Base-by-base conservation (phyloP, 495 filamentous ascomycete genomes). In the Penicillium egyptiacum region DNA sequence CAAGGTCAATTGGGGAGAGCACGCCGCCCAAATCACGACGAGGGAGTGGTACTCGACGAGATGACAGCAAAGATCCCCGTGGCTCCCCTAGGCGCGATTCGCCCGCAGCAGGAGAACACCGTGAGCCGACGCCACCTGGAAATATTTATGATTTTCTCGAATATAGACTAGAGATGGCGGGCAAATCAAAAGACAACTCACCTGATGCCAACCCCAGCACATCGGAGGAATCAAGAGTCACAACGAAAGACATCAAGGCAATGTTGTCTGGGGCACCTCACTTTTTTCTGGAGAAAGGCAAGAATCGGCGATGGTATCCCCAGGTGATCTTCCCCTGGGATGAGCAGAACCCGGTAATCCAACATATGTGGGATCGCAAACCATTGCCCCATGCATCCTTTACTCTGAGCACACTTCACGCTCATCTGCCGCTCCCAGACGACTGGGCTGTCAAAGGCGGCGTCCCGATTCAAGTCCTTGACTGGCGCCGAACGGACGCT, bases 261-360 rank as follows among this genome's bases (percentile, higher is more conserved):
- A 76, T 91, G 35, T 87, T 91, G 66, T 89, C 87, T 28, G 88
- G 87, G n/a, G 88, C 88, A 14, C 88, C 88, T 37, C 88, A 89
- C 64, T 91, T 88, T 67, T 79, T 86, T 60, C 65, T 80, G 31
- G 70, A 74, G 35, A 69, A 66, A 26, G 71, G 83, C 71, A 70
- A 77, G 73, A 63, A 84, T 75, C 69, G 80, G 73, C 62, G 78
- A 68, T 70, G 77, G 53, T 82, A 85, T 61, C 87, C 87, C 33
- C 81, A 80, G 40, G 86, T 86, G 12, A 80, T 86, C 14, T 90
- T 86, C 56, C 88, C 88, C 0, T 88, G 85, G 81, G 83, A 90
- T 71, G 70, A 72, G 12, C 81, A 84, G 48, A 78, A 83, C 46
- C 70, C 86, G 14, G 68, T 77, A 9, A 83, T 88, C 55, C 76